Percentiles rank a stretch among this genome's conserved stretches.
These are phyloP conservation scores for Rhizophora apiculata DNA, from an alignment of 345 rosid genomes.

Conservation along the genomic window DNA sequence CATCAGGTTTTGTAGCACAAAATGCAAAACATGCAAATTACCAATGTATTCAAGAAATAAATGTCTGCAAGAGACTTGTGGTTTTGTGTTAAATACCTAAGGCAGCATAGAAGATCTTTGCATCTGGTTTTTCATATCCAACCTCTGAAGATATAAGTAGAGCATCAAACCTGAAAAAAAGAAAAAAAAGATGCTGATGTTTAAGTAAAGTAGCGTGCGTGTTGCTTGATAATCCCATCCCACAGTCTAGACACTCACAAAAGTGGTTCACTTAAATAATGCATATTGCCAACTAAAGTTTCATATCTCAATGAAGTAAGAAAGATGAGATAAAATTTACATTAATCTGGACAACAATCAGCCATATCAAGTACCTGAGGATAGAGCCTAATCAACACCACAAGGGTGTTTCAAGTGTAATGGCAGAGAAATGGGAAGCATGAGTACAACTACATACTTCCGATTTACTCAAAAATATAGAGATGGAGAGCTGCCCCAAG, in stretches of 20 bases:
- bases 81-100: slow-evolving; percentile 44
- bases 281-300: neutral
- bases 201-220: neutral
- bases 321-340: neutral
- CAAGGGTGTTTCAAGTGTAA: neutral
- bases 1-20: neutral
- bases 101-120: slow-evolving; percentile 64
- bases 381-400: slow-evolving; percentile 4
- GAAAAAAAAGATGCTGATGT: neutral
- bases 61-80: neutral
- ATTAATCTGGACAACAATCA: slow-evolving; percentile 2
- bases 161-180: slow-evolving; percentile 66
- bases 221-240: neutral
- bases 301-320: slow-evolving; percentile 8
- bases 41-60: neutral
- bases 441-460: neutral
- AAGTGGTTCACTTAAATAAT: neutral
- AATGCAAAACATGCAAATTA: neutral
- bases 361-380: neutral
- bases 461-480: neutral
- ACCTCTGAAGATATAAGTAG: slow-evolving; percentile 78
- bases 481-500: neutral
- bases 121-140: slow-evolving; percentile 81
- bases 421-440: neutral
- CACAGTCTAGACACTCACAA: neutral